phyloP scores from a whole-genome alignment of 2,329 filamentous ascomycete species.

The Tothia fuscella region DNA sequence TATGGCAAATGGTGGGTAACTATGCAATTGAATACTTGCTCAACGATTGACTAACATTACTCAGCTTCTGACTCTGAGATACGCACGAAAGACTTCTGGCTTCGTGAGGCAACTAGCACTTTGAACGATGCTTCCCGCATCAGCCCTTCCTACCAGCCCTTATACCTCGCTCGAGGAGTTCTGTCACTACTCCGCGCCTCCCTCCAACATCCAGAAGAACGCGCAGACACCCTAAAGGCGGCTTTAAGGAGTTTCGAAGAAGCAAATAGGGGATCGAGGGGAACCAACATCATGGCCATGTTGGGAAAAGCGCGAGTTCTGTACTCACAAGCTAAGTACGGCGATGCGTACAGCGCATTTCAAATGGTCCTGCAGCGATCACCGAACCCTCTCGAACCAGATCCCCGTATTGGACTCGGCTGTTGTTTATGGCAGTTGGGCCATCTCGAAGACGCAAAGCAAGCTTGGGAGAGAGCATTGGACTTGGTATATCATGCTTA shows the following conservation, averaged over 20 bases:
- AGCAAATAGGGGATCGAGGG: conserved; percentile 70
- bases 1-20: neutral
- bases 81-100: conserved; percentile 77
- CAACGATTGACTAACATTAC: neutral
- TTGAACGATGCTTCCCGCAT: conserved; percentile 93
- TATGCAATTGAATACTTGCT: too few species aligned
- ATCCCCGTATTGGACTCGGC: conserved; percentile 90
- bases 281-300: conserved; percentile 82
- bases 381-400: conserved; percentile 79
- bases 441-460: conserved; percentile 82
- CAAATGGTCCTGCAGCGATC: conserved; percentile 79
- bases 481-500: too few species aligned
- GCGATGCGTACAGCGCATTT: conserved; percentile 72
- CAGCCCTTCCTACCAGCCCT: conserved; percentile 81
- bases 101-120: conserved; percentile 79
- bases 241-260: conserved; percentile 93
- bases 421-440: conserved; percentile 96
- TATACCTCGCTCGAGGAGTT: conserved; percentile 84
- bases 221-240: conserved; percentile 66
- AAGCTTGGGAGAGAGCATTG: conserved; percentile 78
- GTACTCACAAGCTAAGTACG: conserved; percentile 76
- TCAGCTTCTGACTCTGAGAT: conserved; percentile 1
- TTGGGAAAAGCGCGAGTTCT: conserved; percentile 80
- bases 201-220: conserved; percentile 53
- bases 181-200: conserved; percentile 81